Evolutionary conservation across 768 basidiomycete genomes (phyloP), one percentile per base, ranked within the genome.

Genomic region (Mycena alexandri): DNA sequence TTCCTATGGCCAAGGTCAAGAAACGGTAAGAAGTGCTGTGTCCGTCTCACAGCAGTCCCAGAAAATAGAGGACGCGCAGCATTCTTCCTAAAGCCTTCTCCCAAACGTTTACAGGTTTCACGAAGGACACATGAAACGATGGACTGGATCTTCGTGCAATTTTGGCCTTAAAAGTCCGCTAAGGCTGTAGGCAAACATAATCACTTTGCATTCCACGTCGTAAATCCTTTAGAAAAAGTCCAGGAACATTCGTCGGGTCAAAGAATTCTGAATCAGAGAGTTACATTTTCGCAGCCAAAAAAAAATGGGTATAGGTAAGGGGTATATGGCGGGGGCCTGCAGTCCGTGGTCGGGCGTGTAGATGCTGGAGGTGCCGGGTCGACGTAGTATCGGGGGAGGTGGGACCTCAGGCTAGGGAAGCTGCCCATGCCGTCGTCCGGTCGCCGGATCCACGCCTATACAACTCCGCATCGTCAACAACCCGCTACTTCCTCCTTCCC

Each of bases 11-110:
- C 58, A 58, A 54, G 9, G 36, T 60, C 50, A 17, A 56, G 50
- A 13, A 46, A 61, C 43, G 25, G 38, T 34, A 25, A 8, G 24
- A 25, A 43, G 13, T 17, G 10, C 17, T 14, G 17, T 11, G 43
- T 22, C 42, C 33, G 66, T 73, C 81, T 71, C 65, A 92, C 93
- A 50, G 86, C 82, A 50, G 79, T 80, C 10, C 81, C 85, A 43
- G 85, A 83, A 67, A 88, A 94, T 36, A 93, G 75, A 14, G 93
- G 91, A 47, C 90, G 85, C 25, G 85, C 79, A 16, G 90, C 87
- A 77, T 91, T 91, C 12, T 82, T 84, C 65, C 84, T 81, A 57
- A 93, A 81, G 25, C 78, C 79, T 66, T 86, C 82, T 71, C 91
- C 89, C 80, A 93, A 83, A 19, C 92, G 88, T 43, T 79, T 82